These are phyloP conservation scores for Komagataella mondaviorum DNA, from an alignment of 805 yeast species.

Conservation along the genomic window DNA sequence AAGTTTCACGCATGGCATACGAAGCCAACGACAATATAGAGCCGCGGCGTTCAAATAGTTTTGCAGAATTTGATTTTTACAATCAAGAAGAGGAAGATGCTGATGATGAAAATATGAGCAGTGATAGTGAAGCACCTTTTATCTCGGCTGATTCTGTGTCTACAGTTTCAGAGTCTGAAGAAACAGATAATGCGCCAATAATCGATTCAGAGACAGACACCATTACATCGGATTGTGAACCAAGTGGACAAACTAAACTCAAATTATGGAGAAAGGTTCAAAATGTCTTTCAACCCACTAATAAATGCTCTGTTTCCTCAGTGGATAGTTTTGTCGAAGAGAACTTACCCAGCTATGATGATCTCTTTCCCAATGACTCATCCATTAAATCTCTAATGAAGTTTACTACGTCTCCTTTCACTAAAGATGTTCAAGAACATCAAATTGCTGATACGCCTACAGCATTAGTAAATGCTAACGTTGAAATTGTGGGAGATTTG, in stretches of 20 bases:
- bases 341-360: slow-evolving; percentile 61
- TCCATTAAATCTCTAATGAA: slow-evolving; percentile 15
- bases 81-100: slow-evolving; percentile 1
- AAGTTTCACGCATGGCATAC: slow-evolving; percentile 6
- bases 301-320: not conserved
- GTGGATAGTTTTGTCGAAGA: slow-evolving; percentile 20
- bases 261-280: slow-evolving; percentile 18
- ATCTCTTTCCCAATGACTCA: slow-evolving; percentile 47
- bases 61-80: not conserved
- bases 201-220: not conserved
- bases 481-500: not conserved
- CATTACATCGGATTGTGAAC: not conserved
- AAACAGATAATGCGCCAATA: not conserved
- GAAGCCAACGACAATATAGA: not conserved
- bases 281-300: slow-evolving; percentile 9
- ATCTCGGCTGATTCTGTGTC: not conserved
- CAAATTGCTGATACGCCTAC: not conserved
- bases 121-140: slow-evolving; percentile 2
- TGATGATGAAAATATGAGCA: slow-evolving; percentile 8
- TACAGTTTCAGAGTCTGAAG: not conserved
- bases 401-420: slow-evolving; percentile 5
- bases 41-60: not conserved
- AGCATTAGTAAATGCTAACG: slow-evolving; percentile 2
- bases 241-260: slow-evolving; percentile 2
- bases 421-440: not conserved